These are phyloP conservation scores for Ormosia semicastrata DNA, from an alignment of 306 rosid species.

Conservation along the genomic window DNA sequence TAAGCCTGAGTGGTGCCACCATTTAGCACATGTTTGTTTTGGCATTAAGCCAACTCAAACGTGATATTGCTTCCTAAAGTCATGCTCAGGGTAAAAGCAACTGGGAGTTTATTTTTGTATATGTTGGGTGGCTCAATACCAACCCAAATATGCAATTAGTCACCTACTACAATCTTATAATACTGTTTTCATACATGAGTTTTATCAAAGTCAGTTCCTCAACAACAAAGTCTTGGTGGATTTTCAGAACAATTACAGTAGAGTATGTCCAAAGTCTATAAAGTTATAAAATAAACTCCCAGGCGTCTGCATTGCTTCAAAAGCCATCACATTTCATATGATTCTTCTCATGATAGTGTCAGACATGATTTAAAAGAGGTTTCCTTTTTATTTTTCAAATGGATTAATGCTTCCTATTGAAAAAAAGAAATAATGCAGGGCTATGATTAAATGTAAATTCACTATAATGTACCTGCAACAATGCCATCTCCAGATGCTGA, in stretches of 20 bases:
- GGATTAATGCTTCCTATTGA: background rate
- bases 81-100: background rate
- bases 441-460: background rate
- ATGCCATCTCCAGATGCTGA: slow-evolving; percentile 97
- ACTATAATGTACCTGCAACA: slow-evolving; percentile 69
- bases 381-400: background rate
- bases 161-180: background rate
- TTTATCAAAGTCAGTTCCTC: background rate
- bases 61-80: slow-evolving; percentile 8
- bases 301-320: slow-evolving; percentile 17
- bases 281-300: background rate
- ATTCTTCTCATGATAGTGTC: slow-evolving; percentile 5
- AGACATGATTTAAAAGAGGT: background rate
- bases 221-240: background rate
- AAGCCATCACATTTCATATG: background rate
- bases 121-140: background rate
- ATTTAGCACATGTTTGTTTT: slow-evolving; percentile 5
- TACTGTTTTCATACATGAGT: background rate
- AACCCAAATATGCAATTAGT: background rate
- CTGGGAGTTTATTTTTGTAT: background rate
- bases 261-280: background rate
- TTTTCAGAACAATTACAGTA: slow-evolving; percentile 18
- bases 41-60: slow-evolving; percentile 3
- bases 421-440: slow-evolving; percentile 16
- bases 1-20: background rate